These are phyloP conservation scores for Kregervanrija pseudodelftensis DNA, from an alignment of 805 yeast species.

Conservation along the genomic window DNA sequence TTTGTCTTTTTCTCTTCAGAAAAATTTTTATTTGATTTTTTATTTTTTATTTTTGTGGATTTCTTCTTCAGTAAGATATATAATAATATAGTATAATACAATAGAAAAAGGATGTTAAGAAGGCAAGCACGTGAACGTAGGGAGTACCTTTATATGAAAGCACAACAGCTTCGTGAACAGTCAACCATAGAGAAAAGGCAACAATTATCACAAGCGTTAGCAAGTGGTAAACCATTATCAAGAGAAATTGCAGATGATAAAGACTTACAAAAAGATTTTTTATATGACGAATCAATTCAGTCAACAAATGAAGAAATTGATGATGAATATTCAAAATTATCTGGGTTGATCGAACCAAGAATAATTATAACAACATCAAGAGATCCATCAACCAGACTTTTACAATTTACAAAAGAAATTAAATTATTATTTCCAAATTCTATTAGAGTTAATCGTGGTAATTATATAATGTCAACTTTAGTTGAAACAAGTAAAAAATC, in stretches of 20 bases:
- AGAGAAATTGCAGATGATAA: conserved; percentile 87
- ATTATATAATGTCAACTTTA: conserved; percentile 74
- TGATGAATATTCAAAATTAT: conserved; percentile 83
- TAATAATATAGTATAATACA: too few relatives aligned
- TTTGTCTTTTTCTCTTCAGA: too few relatives aligned
- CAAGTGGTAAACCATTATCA: conserved; percentile 83
- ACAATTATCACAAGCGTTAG: conserved; percentile 78
- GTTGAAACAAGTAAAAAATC: conserved; percentile 75
- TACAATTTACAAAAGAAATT: conserved; percentile 91
- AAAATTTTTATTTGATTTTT: neutral
- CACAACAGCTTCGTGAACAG: conserved; percentile 86
- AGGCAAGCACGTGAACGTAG: conserved; percentile 95
- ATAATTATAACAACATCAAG: conserved; percentile 90
- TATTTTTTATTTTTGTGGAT: neutral
- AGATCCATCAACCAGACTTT: conserved; percentile 76
- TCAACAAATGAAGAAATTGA: conserved; percentile 45
- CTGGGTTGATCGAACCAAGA: conserved; percentile 88
- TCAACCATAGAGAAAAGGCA: conserved; percentile 80
- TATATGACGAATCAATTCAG: conserved; percentile 77
- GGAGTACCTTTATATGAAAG: conserved; percentile 84
- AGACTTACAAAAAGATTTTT: conserved; percentile 69
- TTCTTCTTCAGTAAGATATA: neutral
- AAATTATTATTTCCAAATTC: conserved; percentile 85
- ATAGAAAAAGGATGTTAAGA: conserved; percentile 49
- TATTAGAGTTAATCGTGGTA: conserved; percentile 88